Conservation (phyloP, 805 yeast species). For the Saccharomycopsis fermentans region DNA sequence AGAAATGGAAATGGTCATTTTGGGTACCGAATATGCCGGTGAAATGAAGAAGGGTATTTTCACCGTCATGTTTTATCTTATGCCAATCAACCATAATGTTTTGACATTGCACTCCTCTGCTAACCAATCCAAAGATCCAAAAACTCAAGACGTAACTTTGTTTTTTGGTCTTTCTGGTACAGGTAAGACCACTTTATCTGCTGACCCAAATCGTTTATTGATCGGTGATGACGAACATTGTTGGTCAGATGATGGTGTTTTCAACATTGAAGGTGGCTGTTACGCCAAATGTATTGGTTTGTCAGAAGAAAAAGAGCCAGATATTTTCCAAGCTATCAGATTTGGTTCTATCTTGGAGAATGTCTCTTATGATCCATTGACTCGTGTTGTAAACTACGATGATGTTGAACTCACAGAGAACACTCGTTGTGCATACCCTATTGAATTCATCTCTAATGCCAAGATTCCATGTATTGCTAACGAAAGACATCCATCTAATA, state of each 20-base stretch:
- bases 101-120: constrained; percentile 92
- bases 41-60: constrained; percentile 99
- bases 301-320: constrained; percentile 90
- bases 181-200: constrained; percentile 94
- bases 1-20: constrained; percentile 96
- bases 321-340: constrained; percentile 87
- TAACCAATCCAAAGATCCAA: constrained; percentile 65
- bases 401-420: constrained; percentile 84
- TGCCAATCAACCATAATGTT: constrained; percentile 89
- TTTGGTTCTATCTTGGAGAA: constrained; percentile 94
- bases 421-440: constrained; percentile 98
- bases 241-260: constrained; percentile 97
- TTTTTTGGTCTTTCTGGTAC: constrained; percentile 97
- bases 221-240: constrained; percentile 99
- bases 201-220: constrained; percentile 86
- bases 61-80: constrained; percentile 96
- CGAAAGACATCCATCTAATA: constrained; percentile 83
- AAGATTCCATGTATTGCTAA: constrained; percentile 83
- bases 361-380: constrained; percentile 68
- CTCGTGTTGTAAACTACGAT: constrained; percentile 79
- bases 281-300: constrained; percentile 94
- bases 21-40: constrained; percentile 98
- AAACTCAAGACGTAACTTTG: constrained; percentile 73
- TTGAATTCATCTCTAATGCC: constrained; percentile 92
- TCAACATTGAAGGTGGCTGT: constrained; percentile 99